Evolutionary conservation across 1,139 yeast species (phyloP).

Genomic region (Trichomonascaceae sp.): DNA sequence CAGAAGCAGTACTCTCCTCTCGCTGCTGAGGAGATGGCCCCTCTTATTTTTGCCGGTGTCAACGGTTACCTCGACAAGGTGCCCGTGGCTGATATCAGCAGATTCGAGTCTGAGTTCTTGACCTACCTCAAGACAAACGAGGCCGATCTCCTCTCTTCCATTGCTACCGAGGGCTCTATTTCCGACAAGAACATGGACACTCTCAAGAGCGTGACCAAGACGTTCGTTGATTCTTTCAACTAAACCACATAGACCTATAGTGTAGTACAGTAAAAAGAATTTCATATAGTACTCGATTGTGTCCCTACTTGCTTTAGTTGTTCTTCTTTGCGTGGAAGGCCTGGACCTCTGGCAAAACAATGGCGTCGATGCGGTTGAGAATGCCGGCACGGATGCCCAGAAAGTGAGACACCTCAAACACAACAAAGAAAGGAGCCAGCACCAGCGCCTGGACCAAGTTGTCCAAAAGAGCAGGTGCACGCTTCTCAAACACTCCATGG

Average conservation of each 20-base stretch:
- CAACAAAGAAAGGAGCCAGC: constrained; percentile 81
- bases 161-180: constrained; percentile 83
- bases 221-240: constrained; percentile 76
- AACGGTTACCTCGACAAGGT: constrained; percentile 94
- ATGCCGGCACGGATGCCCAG: constrained; percentile 49
- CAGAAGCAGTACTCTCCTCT: constrained; percentile 96
- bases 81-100: constrained; percentile 76
- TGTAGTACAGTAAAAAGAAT: neutral
- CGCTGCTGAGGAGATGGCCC: constrained; percentile 98
- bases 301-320: constrained; percentile 1
- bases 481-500: constrained; percentile 66
- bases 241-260: constrained; percentile 10
- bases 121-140: constrained; percentile 80
- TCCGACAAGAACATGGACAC: constrained; percentile 75
- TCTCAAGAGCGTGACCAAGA: constrained; percentile 83
- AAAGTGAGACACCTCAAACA: constrained; percentile 60
- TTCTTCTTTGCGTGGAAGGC: constrained; percentile 10
- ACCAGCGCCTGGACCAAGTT: constrained; percentile 75
- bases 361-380: constrained; percentile 39
- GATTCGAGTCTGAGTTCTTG: constrained; percentile 88
- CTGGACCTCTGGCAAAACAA: constrained; percentile 29
- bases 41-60: constrained; percentile 93
- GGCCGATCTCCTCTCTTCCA: constrained; percentile 67
- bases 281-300: no score
- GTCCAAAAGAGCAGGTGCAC: constrained; percentile 82